Evolutionary conservation across 2,329 filamentous ascomycete genomes (phyloP).

Genomic region (Zymoseptoria brevis): DNA sequence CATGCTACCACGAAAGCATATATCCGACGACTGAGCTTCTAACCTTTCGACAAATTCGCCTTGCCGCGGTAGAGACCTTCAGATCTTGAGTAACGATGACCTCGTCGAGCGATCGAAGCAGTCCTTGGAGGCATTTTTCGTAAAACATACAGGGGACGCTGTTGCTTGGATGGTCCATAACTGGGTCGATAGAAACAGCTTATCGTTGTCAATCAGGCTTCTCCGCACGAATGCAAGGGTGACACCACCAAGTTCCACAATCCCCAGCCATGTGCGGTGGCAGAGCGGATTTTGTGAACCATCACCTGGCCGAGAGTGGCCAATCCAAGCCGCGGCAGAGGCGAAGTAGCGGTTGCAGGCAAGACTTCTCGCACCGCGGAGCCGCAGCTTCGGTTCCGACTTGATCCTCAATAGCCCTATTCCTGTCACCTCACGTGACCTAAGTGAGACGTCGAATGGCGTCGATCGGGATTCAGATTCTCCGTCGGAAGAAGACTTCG

Average conservation of each 20-base stretch:
- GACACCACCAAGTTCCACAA: not conserved
- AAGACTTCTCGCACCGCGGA: not conserved
- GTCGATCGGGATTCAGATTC: too few species aligned
- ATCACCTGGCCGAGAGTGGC: not conserved
- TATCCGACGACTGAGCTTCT: not conserved
- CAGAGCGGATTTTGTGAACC: not conserved
- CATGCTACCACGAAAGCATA: not conserved
- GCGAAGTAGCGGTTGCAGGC: not conserved
- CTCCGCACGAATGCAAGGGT: not conserved
- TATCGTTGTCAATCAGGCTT: not conserved
- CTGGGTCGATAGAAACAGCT: not conserved
- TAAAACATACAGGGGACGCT: too few species aligned
- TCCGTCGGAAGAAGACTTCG: too few species aligned
- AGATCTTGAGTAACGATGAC: not conserved
- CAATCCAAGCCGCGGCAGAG: not conserved
- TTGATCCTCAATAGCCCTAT: not conserved
- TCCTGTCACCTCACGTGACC: too few species aligned
- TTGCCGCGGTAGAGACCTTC: not conserved
- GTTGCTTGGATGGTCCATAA: too few species aligned
- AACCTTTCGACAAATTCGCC: not conserved
- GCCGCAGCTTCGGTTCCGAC: not conserved
- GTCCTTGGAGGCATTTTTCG: too few species aligned
- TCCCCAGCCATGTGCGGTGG: not conserved
- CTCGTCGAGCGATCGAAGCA: not conserved
- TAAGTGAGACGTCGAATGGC: too few species aligned